Percentiles rank a stretch among this genome's conserved stretches.
Evolutionary conservation across 768 basidiomycete genomes (phyloP).

Genomic region (Lactarius pseudohatsudake): DNA sequence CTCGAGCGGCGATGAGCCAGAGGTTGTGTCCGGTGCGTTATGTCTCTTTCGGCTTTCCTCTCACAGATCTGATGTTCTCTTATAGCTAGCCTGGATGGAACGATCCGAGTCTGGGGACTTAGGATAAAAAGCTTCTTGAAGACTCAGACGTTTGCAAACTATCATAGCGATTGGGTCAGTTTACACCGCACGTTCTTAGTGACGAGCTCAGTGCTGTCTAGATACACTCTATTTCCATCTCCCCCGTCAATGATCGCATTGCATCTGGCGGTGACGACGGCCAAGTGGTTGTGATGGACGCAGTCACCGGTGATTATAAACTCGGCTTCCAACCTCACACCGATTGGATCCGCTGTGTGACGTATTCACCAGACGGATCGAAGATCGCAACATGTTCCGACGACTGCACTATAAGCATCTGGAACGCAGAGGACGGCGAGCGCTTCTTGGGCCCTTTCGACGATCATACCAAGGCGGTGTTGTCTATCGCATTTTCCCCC

Average conservation of each 20-base stretch:
- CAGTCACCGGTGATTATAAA: not conserved
- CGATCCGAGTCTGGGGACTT: slow-evolving; percentile 16
- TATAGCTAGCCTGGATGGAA: slow-evolving; percentile 16
- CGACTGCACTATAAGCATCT: slow-evolving; percentile 23
- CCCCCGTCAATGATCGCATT: slow-evolving; percentile 3
- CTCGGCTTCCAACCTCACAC: not conserved
- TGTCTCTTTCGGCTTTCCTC: not conserved
- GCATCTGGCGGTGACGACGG: slow-evolving; percentile 18
- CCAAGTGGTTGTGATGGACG: slow-evolving; percentile 8
- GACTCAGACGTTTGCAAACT: not conserved
- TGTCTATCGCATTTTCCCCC: slow-evolving; percentile 15
- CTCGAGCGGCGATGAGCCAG: not conserved
- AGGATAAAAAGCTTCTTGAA: not conserved
- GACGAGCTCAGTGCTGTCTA: not conserved
- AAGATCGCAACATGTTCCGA: slow-evolving; percentile 27
- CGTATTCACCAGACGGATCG: slow-evolving; percentile 25
- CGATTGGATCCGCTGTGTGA: slow-evolving; percentile 21
- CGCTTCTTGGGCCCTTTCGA: not conserved
- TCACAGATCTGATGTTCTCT: not conserved
- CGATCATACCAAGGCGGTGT: not conserved
- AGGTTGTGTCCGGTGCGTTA: slow-evolving; percentile 3
- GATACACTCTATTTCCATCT: slow-evolving; percentile 9
- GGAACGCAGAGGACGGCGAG: slow-evolving; percentile 19
- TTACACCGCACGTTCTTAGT: not conserved
- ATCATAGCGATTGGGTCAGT: slow-evolving; percentile 18